Evolutionary conservation across 371 early-diverging fungal species (phyloP).

Genomic region (Saksenaea oblongispora): DNA sequence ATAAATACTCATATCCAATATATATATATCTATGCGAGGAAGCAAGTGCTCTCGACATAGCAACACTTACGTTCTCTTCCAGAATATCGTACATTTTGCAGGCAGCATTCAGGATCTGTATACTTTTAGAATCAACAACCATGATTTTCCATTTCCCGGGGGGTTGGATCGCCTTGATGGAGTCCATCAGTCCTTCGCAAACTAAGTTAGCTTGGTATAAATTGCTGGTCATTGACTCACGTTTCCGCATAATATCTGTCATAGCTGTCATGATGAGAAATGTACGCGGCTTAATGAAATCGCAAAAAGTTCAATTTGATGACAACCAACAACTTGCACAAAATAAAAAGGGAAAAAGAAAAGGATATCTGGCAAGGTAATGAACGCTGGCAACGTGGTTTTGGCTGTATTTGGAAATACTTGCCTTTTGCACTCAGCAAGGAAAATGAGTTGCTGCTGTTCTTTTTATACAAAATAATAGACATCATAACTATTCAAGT

Average conservation of each 20-base stretch:
- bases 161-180: constrained; percentile 67
- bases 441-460: too few relatives aligned
- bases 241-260: constrained; percentile 38
- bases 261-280: constrained; percentile 22
- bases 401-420: background rate
- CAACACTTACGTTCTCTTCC: constrained; percentile 90
- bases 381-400: background rate
- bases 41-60: background rate
- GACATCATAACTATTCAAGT: too few relatives aligned
- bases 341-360: background rate
- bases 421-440: background rate
- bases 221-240: constrained; percentile 14
- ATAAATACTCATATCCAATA: background rate
- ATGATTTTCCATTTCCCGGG: constrained; percentile 88
- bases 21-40: background rate
- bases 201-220: background rate
- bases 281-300: background rate
- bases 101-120: constrained; percentile 78
- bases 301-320: background rate
- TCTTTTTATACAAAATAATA: too few relatives aligned
- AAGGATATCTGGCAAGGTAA: background rate
- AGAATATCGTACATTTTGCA: constrained; percentile 92
- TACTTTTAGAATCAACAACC: constrained; percentile 85
- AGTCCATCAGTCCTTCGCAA: constrained; percentile 64
- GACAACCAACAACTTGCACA: background rate